Percentiles rank a stretch among this genome's conserved stretches.
These are phyloP conservation scores for Penicillium paradoxum DNA, from an alignment of 495 filamentous ascomycete genomes.

Conservation along the genomic window DNA sequence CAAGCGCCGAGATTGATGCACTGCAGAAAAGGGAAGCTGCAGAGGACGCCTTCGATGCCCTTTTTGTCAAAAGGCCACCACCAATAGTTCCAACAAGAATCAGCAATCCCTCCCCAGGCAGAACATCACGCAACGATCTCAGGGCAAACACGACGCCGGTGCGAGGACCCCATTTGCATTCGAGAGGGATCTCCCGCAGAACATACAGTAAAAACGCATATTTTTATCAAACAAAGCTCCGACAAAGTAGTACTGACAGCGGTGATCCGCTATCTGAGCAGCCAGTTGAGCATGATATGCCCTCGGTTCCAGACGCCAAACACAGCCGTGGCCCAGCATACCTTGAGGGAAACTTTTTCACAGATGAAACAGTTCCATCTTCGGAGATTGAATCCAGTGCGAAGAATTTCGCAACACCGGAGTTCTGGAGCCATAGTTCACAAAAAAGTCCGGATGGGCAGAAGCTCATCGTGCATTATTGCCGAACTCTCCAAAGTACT, in stretches of 20 bases:
- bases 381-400: background rate
- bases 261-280: background rate
- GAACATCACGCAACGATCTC: too few species aligned
- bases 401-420: conserved; percentile 6
- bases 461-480: conserved; percentile 68
- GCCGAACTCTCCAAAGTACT: conserved; percentile 56
- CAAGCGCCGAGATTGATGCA: background rate
- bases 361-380: background rate
- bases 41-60: background rate
- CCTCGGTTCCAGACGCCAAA: background rate
- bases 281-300: background rate
- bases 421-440: conserved; percentile 62
- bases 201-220: background rate
- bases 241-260: background rate
- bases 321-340: background rate
- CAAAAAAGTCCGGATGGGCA: conserved; percentile 51
- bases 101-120: background rate
- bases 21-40: background rate
- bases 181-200: background rate
- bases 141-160: background rate
- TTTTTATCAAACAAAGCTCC: background rate
- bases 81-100: background rate
- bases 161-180: background rate
- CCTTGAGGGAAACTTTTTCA: background rate
- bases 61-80: background rate